Evolutionary conservation across 345 rosid species (phyloP).

Genomic region (Acer yangbiense): DNA sequence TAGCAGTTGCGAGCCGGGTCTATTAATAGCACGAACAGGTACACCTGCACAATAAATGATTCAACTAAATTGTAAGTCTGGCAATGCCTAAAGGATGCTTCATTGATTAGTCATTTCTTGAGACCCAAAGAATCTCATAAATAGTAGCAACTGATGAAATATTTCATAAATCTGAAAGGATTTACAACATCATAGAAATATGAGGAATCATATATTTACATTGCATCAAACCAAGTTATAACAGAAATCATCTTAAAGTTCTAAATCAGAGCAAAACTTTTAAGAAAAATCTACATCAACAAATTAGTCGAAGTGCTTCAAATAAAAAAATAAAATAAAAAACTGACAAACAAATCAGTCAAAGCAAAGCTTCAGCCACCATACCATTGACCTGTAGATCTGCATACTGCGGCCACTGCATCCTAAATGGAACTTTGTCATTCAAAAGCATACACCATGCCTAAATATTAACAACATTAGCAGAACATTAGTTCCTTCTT

Average conservation of each 20-base stretch:
- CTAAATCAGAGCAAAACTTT: not conserved
- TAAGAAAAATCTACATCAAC: not conserved
- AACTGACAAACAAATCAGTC: slow-evolving; percentile 6
- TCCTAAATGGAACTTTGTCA: slow-evolving; percentile 91
- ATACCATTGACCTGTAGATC: slow-evolving; percentile 97
- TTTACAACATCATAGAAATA: not conserved
- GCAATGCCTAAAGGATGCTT: not conserved
- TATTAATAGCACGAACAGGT: slow-evolving; percentile 75
- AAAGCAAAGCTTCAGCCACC: slow-evolving; percentile 15
- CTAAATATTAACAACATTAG: slow-evolving; percentile 35
- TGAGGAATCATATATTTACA: not conserved
- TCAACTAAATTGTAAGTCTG: not conserved
- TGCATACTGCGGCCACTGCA: slow-evolving; percentile 98
- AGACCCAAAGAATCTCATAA: not conserved
- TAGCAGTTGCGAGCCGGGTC: slow-evolving; percentile 86
- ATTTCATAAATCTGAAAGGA: not conserved
- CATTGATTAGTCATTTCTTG: not conserved
- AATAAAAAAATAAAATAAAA: too few species aligned
- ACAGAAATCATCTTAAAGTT: not conserved
- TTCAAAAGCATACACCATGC: slow-evolving; percentile 99
- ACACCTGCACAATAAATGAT: slow-evolving; percentile 41
- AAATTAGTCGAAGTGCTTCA: slow-evolving; percentile 7
- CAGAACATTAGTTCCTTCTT: slow-evolving; percentile 18
- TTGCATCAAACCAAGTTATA: not conserved
- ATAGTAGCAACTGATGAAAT: not conserved